Evolutionary conservation across 495 filamentous ascomycete species (phyloP), one percentile per base, ranked within the genome.

Genomic region (Penicillium verhagenii): DNA sequence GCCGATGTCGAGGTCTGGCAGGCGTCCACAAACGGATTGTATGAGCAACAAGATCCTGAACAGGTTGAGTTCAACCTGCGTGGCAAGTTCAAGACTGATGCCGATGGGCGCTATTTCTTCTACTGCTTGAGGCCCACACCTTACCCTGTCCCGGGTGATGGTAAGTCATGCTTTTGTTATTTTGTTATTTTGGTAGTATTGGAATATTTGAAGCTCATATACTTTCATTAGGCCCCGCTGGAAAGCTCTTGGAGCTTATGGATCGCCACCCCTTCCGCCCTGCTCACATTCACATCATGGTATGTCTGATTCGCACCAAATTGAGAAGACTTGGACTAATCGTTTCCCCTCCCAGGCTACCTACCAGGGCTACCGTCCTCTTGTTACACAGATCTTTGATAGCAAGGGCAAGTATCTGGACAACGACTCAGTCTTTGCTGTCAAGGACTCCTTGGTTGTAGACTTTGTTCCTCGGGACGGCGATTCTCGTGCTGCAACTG

Each of bases 271-370:
- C 89, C n/a, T 89, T 86, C 77, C 77, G 90, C 23, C 90, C 90
- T 29, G 90, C 87, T 33, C 89, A 93, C 64, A 91, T 95, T 58
- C 90, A 95, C 70, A 87, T 93, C 58, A 86, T 92, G 72, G 85
- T 87, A 71, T 67, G 80, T 56, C 35, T 39, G 1, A 10, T 44
- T 11, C 39, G 43, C 35, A 13, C 28, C 44, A 54, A 50, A 23
- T 72, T 4, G 19, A 37, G 11, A 35, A 3, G 6, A 19, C 9
- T 37, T 16, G 9, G n/a, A 47, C 56, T 66, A 43, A 66, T 50
- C n/a, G n/a, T n/a, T 23, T 5, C 37, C n/a, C 6, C 18, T 26
- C 4, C 19, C 3, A 83, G 80, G 58, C 74, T 57, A 66, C 74
- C 9, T 55, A 59, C 29, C 65, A 72, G 6, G 65, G 72, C 18